These are phyloP conservation scores for Pleurotus pulmonarius DNA, from an alignment of 768 basidiomycete species.

Conservation along the genomic window DNA sequence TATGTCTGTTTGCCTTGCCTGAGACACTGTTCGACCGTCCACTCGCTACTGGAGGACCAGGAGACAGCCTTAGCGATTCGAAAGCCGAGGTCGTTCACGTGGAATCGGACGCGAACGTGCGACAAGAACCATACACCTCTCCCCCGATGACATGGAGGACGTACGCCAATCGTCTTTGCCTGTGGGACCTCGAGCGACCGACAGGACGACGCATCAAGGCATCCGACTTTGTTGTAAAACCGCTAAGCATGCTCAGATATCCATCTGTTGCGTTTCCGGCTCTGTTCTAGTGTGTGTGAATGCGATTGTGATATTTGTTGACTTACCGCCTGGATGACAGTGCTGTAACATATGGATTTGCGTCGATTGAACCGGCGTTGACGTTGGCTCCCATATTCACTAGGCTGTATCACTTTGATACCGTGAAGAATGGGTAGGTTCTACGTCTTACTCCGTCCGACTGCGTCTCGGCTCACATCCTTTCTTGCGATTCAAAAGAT, in stretches of 20 bases:
- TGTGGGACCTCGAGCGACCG: slow-evolving; percentile 27
- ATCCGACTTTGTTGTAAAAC: slow-evolving; percentile 27
- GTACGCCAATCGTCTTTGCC: slow-evolving; percentile 25
- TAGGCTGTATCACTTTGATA: slow-evolving; percentile 33
- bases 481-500: slow-evolving; percentile 12
- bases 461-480: background rate
- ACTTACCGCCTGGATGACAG: slow-evolving; percentile 3
- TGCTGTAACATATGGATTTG: slow-evolving; percentile 33
- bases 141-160: slow-evolving; percentile 21
- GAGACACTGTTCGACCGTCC: slow-evolving; percentile 37
- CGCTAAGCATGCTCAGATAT: slow-evolving; percentile 35
- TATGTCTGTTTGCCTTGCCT: slow-evolving; percentile 34
- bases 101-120: too few species aligned
- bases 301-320: background rate
- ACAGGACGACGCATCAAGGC: slow-evolving; percentile 20
- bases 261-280: slow-evolving; percentile 36
- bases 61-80: background rate
- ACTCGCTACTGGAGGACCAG: background rate
- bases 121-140: slow-evolving; percentile 18
- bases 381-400: slow-evolving; percentile 35
- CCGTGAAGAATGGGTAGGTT: slow-evolving; percentile 30
- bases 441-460: too few species aligned
- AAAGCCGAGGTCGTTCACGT: background rate
- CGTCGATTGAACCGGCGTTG: slow-evolving; percentile 36
- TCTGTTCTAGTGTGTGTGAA: slow-evolving; percentile 27